These are phyloP conservation scores for Nicotiana noctiflora DNA, from an alignment of 257 asterid species.

Conservation along the genomic window DNA sequence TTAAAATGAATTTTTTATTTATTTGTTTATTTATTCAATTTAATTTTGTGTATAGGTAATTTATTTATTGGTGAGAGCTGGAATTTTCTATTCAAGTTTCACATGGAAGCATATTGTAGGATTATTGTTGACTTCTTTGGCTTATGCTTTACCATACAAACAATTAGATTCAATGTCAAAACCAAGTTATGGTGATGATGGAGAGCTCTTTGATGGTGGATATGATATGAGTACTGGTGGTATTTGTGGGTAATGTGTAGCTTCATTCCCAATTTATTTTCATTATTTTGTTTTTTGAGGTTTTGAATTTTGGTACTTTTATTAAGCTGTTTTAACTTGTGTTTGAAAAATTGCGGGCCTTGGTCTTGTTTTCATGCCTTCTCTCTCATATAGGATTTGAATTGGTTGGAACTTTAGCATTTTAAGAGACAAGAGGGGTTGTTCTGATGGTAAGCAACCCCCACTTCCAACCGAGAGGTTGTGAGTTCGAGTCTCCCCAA, in stretches of 20 bases:
- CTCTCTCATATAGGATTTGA: too few relatives aligned
- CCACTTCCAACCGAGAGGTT: too few relatives aligned
- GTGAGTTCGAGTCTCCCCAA: too few relatives aligned
- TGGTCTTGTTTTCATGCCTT: neutral
- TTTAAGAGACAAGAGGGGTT: too few relatives aligned
- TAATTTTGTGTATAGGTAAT: slow-evolving; percentile 33
- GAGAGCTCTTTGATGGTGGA: slow-evolving; percentile 91
- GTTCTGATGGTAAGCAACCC: too few relatives aligned
- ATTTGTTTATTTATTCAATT: neutral
- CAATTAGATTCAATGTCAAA: slow-evolving; percentile 77
- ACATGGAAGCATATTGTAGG: slow-evolving; percentile 79
- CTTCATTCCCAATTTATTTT: neutral
- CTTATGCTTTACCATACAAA: slow-evolving; percentile 73
- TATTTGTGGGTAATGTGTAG: slow-evolving; percentile 63
- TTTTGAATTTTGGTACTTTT: neutral
- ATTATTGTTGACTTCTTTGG: slow-evolving; percentile 61
- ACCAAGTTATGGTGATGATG: slow-evolving; percentile 54
- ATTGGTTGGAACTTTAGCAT: too few relatives aligned
- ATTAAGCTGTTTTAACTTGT: neutral
- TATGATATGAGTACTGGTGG: slow-evolving; percentile 93
- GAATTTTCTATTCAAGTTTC: slow-evolving; percentile 72
- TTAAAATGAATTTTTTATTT: neutral
- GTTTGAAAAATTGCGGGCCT: neutral
- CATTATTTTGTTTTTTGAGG: neutral
- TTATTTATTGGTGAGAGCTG: slow-evolving; percentile 61